phyloP scores from a whole-genome alignment of 495 filamentous ascomycete genomes.

The Penicillium simplicissimum region DNA sequence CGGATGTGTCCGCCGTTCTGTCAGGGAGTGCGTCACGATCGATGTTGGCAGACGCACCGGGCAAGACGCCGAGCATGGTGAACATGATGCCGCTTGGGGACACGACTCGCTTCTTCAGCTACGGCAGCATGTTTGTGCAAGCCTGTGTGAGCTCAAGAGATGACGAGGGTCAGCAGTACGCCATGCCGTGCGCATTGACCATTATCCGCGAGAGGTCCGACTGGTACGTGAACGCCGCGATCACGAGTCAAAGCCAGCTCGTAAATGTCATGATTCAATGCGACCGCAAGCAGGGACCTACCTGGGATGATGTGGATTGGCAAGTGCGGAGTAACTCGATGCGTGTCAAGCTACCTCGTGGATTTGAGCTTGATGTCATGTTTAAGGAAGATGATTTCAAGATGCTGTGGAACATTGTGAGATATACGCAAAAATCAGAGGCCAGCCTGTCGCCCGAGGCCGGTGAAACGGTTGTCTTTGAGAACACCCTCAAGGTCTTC shows the following conservation, averaged over 20 bases:
- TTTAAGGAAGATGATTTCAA: conserved; percentile 74
- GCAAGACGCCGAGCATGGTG: conserved; percentile 48
- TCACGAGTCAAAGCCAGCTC: conserved; percentile 74
- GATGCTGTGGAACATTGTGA: conserved; percentile 75
- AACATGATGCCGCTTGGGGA: conserved; percentile 77
- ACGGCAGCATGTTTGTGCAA: conserved; percentile 69
- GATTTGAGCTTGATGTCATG: conserved; percentile 65
- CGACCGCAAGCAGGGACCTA: conserved; percentile 64
- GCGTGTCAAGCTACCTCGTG: conserved; percentile 64
- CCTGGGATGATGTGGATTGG: conserved; percentile 82
- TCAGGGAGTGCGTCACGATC: conserved; percentile 59
- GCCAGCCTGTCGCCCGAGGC: conserved; percentile 61
- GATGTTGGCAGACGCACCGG: conserved; percentile 39
- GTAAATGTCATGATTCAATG: conserved; percentile 73
- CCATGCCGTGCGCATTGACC: conserved; percentile 71
- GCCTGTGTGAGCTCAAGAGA: conserved; percentile 66
- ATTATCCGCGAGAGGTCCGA: conserved; percentile 68
- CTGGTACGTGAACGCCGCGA: conserved; percentile 63
- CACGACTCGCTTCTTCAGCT: conserved; percentile 67
- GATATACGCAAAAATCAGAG: conserved; percentile 74
- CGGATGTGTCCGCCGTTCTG: conserved; percentile 65
- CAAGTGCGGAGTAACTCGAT: conserved; percentile 60
- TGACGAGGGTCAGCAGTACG: conserved; percentile 61
- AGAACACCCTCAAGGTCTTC: conserved; percentile 64
- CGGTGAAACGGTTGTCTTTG: conserved; percentile 66